Evolutionary conservation across 805 yeast genomes (phyloP).

Genomic region (Sungouiella blattae): DNA sequence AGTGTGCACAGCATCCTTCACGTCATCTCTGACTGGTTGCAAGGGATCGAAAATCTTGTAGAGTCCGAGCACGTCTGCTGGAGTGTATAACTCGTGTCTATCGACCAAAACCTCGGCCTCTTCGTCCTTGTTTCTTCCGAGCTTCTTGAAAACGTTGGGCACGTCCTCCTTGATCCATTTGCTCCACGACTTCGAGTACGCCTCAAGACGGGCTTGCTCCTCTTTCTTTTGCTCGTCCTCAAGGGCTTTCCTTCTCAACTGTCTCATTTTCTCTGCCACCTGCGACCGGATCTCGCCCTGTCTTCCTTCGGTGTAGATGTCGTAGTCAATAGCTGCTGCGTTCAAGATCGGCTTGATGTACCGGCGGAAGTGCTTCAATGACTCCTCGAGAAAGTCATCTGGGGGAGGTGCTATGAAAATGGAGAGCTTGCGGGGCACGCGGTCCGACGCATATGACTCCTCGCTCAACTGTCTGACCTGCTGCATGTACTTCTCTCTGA

Average conservation of each 20-base stretch:
- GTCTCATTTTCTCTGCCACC: slow-evolving; percentile 81
- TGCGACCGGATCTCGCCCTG: slow-evolving; percentile 84
- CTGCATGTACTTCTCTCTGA: slow-evolving; percentile 62
- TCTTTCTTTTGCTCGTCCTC: slow-evolving; percentile 8
- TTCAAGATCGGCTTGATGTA: slow-evolving; percentile 83
- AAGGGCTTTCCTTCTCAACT: slow-evolving; percentile 47
- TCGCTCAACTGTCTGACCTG: slow-evolving; percentile 54
- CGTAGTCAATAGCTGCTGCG: slow-evolving; percentile 81
- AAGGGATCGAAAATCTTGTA: slow-evolving; percentile 34
- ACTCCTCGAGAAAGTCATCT: slow-evolving; percentile 76
- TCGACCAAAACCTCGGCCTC: slow-evolving; percentile 24
- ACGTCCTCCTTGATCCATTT: slow-evolving; percentile 20
- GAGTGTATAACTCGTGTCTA: slow-evolving; percentile 36
- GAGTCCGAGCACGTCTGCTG: slow-evolving; percentile 56
- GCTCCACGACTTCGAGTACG: slow-evolving; percentile 25
- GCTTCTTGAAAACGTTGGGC: slow-evolving; percentile 15
- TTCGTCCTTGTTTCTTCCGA: slow-evolving; percentile 16
- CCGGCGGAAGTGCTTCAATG: slow-evolving; percentile 68
- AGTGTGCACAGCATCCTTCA: slow-evolving; percentile 38
- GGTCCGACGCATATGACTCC: slow-evolving; percentile 40
- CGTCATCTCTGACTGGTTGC: slow-evolving; percentile 39
- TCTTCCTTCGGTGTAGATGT: slow-evolving; percentile 67
- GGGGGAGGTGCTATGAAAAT: slow-evolving; percentile 97
- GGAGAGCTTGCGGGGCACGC: slow-evolving; percentile 69
- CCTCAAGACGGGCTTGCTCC: slow-evolving; percentile 3